phyloP scores from a whole-genome alignment of 2,329 filamentous ascomycete species.

The Aspergillus neotritici region DNA sequence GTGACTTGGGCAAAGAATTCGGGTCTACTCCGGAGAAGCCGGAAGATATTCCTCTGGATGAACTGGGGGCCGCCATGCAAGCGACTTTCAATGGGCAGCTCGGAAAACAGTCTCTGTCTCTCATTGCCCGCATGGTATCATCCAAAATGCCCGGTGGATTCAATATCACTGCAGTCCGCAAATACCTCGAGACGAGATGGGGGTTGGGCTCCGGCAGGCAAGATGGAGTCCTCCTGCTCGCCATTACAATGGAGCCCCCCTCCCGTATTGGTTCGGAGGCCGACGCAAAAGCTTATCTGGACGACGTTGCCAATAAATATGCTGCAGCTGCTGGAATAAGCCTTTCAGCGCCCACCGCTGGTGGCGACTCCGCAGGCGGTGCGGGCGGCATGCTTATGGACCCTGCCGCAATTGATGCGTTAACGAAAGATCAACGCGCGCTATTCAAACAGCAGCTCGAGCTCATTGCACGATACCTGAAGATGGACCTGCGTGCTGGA shows the following conservation, averaged over 20 bases:
- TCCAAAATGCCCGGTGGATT: slow-evolving; percentile 99
- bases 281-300: slow-evolving; percentile 89
- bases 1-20: slow-evolving; percentile 96
- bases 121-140: slow-evolving; percentile 90
- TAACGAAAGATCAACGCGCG: slow-evolving; percentile 92
- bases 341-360: slow-evolving; percentile 65
- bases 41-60: slow-evolving; percentile 93
- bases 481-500: slow-evolving; percentile 92
- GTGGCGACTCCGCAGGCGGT: slow-evolving; percentile 65
- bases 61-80: slow-evolving; percentile 92
- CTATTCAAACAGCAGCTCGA: slow-evolving; percentile 98
- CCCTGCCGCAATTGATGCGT: slow-evolving; percentile 87
- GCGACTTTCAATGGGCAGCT: slow-evolving; percentile 98
- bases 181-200: slow-evolving; percentile 93
- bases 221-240: slow-evolving; percentile 81
- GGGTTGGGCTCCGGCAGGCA: slow-evolving; percentile 80
- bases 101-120: slow-evolving; percentile 89
- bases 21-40: slow-evolving; percentile 97
- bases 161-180: slow-evolving; percentile 93
- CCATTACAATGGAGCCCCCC: slow-evolving; percentile 86
- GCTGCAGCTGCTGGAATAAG: slow-evolving; percentile 76
- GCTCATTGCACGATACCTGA: slow-evolving; percentile 88
- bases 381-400: slow-evolving; percentile 98
- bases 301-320: slow-evolving; percentile 84
- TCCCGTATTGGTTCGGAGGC: slow-evolving; percentile 81